These are phyloP conservation scores for Botryobasidium botryosum DNA, from an alignment of 768 basidiomycete species.

Conservation along the genomic window DNA sequence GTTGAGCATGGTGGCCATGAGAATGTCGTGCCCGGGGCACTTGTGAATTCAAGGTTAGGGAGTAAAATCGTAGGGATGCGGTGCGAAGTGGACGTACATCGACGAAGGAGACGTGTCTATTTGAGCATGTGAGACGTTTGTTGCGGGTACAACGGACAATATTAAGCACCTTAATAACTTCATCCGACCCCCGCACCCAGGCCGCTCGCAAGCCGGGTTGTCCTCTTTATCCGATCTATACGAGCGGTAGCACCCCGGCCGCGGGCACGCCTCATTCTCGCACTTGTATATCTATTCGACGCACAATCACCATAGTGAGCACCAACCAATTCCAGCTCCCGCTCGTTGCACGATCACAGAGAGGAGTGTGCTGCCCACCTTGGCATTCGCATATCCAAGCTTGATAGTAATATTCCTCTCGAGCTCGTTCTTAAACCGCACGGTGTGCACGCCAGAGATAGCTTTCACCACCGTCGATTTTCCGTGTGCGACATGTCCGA, in stretches of 20 bases:
- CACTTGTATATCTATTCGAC: constrained; percentile 87
- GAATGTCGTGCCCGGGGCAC: constrained; percentile 94
- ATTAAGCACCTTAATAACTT: constrained; percentile 49
- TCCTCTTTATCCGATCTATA: constrained; percentile 92
- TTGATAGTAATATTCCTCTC: constrained; percentile 99
- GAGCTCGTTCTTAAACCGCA: constrained; percentile 97
- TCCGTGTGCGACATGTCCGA: constrained; percentile 97
- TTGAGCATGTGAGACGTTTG: not conserved
- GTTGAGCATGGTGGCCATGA: constrained; percentile 99
- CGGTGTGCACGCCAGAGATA: constrained; percentile 95
- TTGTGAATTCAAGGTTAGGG: not conserved
- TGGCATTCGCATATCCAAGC: constrained; percentile 97
- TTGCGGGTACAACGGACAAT: too few species aligned
- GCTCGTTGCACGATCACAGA: too few species aligned
- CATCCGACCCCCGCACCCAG: constrained; percentile 82
- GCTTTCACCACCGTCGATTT: constrained; percentile 97
- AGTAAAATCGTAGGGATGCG: not conserved
- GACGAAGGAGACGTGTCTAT: constrained; percentile 87
- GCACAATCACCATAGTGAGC: not conserved
- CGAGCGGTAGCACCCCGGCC: constrained; percentile 87
- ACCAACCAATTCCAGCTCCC: too few species aligned
- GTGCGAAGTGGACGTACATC: constrained; percentile 28
- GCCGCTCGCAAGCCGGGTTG: constrained; percentile 80
- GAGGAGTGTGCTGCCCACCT: constrained; percentile 53
- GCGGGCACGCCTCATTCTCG: constrained; percentile 79